Conservation (phyloP, 176 grass and related monocot species). For the Triticum urartu region DNA sequence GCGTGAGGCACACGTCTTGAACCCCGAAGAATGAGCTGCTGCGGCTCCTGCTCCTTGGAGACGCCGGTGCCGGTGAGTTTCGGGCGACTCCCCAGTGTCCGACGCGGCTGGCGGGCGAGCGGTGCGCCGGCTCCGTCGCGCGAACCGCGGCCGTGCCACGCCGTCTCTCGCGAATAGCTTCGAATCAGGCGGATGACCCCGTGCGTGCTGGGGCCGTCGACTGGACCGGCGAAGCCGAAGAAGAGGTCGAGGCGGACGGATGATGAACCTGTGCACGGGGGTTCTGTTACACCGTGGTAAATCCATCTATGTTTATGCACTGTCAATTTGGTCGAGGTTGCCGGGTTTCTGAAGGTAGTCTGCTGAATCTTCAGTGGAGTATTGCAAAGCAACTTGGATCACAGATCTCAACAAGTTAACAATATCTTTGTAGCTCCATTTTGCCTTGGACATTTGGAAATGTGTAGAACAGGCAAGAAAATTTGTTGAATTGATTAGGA, state of each 20-base stretch:
- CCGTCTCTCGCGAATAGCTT: neutral
- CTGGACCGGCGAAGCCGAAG: neutral
- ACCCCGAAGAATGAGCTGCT: neutral
- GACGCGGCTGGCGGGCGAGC: neutral
- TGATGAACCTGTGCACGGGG: neutral
- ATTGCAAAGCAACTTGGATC: too few relatives aligned
- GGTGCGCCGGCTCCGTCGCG: neutral
- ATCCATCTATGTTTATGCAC: neutral
- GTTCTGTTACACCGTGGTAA: neutral
- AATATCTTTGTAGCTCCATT: neutral
- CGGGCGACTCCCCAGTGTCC: neutral
- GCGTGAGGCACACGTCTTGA: neutral
- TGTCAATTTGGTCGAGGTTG: neutral
- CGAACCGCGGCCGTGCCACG: neutral
- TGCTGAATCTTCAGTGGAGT: neutral
- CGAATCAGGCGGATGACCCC: neutral
- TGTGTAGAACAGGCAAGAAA: neutral
- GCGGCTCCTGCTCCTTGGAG: neutral
- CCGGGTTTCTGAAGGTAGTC: neutral
- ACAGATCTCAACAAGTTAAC: neutral
- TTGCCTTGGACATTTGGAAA: neutral
- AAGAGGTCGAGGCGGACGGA: neutral
- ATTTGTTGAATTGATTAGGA: neutral
- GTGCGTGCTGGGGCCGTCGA: neutral
- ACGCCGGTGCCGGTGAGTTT: neutral